Evolutionary conservation across 2,329 filamentous ascomycete species (phyloP).

Genomic region (Sporothrix pseudoabietina): DNA sequence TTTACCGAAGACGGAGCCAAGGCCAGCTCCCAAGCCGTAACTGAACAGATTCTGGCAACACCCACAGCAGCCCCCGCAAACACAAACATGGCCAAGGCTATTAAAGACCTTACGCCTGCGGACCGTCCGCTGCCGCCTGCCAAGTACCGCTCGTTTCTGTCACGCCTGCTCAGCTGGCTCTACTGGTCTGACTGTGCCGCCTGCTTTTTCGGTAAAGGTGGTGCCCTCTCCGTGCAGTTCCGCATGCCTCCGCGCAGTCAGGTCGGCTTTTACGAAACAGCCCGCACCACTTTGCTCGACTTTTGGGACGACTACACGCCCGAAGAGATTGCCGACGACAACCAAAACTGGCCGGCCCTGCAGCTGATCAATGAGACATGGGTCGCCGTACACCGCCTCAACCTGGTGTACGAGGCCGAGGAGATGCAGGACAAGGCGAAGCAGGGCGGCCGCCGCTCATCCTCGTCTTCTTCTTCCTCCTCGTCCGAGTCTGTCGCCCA

Average conservation of each 20-base stretch:
- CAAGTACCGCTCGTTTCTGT: slow-evolving; percentile 26
- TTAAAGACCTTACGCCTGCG: background rate
- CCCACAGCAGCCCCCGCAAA: background rate
- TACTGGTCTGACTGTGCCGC: slow-evolving; percentile 26
- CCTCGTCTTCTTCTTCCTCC: background rate
- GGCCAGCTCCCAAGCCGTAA: background rate
- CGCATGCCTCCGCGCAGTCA: slow-evolving; percentile 7
- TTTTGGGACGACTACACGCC: slow-evolving; percentile 28
- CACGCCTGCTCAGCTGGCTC: slow-evolving; percentile 27
- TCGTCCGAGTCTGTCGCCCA: slow-evolving; percentile 2
- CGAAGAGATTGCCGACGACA: slow-evolving; percentile 28
- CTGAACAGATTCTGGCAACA: background rate
- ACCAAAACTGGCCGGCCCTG: slow-evolving; percentile 27
- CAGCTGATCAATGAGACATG: slow-evolving; percentile 28
- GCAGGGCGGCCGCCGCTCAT: background rate
- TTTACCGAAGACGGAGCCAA: background rate
- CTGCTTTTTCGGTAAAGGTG: slow-evolving; percentile 26
- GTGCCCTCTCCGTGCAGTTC: slow-evolving; percentile 8
- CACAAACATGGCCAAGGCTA: background rate
- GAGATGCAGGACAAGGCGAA: background rate
- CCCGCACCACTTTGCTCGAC: slow-evolving; percentile 26
- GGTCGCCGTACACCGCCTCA: slow-evolving; percentile 24
- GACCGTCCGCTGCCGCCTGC: slow-evolving; percentile 20
- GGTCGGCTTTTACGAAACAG: slow-evolving; percentile 17
- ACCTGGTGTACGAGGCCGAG: background rate